phyloP scores from a whole-genome alignment of 495 filamentous ascomycete species.

The Penicillium cosmopolitanum region DNA sequence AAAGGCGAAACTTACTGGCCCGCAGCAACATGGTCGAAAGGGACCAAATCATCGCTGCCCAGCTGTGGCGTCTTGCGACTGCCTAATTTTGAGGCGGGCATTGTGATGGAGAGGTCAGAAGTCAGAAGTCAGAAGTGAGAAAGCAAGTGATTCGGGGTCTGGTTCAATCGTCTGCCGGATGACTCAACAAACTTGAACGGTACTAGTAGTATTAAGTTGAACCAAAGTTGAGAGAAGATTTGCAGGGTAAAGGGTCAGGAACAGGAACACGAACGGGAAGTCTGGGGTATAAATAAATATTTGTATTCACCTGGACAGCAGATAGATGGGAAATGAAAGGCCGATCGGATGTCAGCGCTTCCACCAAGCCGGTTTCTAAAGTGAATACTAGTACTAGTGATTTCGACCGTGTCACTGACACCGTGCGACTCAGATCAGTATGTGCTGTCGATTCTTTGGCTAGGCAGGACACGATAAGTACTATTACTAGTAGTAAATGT shows the following conservation, averaged over 20 bases:
- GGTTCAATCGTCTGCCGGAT: conserved; percentile 25
- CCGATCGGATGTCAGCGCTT: no score
- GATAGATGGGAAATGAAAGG: no score
- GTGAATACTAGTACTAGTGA: no score
- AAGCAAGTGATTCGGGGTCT: not conserved
- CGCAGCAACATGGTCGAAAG: conserved; percentile 82
- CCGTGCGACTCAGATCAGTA: no score
- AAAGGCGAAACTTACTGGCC: conserved; percentile 78
- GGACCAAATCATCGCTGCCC: conserved; percentile 60
- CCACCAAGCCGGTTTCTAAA: no score
- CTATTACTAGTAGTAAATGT: no score
- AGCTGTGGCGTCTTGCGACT: conserved; percentile 42
- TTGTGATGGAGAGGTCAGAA: conserved; percentile 24
- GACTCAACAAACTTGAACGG: conserved; percentile 12
- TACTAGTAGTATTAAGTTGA: not conserved
- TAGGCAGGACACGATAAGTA: no score
- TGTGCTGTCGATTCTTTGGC: no score
- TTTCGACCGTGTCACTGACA: no score
- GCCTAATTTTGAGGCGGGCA: conserved; percentile 44
- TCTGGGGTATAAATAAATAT: no score
- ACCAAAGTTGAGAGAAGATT: not conserved
- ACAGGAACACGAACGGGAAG: no score
- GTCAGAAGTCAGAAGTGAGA: not conserved
- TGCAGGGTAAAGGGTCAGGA: not conserved
- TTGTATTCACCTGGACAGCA: no score